Evolutionary conservation across 225 moss, liverwort and hornwort genomes (phyloP), one percentile per base, ranked within the genome.

Genomic region (Pseudoscleropodium purum): DNA sequence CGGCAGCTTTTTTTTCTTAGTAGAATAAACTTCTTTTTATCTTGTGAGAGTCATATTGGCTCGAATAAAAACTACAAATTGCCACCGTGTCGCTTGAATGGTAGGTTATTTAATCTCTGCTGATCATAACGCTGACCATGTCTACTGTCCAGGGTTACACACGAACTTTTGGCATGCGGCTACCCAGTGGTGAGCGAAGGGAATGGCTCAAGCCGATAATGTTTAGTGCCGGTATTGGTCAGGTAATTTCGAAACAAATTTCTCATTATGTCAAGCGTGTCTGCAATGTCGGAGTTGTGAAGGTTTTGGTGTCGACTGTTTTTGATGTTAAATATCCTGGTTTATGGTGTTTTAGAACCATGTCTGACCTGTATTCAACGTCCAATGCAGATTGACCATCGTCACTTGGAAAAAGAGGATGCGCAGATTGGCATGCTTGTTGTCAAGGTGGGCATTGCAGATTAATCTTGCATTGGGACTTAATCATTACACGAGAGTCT

Each of bases 131-230:
- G 30, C 63, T 91, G 81, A 81, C 68, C 60, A 34, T 73, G 37
- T 64, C 45, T 27, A 60, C 84, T 90, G 57, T 88, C 65, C 94
- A 99, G 97, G 99, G 99, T 52, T 99, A 99, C 84, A 99, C 97
- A 60, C 92, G 99, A 82, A 97, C 97, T 39, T 99, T 99, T 91
- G 99, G 97, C 57, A 97, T 99, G 99, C 95, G 97, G 63, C 90
- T 99, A 63, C 95, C 93, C 43, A 97, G 94, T 91, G 99, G 99
- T 88, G 99, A 99, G 90, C 96, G 99, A 70, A 95, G 99, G 91
- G 97, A 99, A 91, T 99, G 99, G 97, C 96, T 99, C 72, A 99
- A 99, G 92, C 99, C 97, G n/a, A 99, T 99, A 74, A 99, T 99
- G 99, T 99, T 97, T 90, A 99, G 99, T 92, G 97, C 96, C 78